These are phyloP conservation scores for Microbotryum saponariae DNA, from an alignment of 1,284 basidiomycete genomes.

Conservation along the genomic window DNA sequence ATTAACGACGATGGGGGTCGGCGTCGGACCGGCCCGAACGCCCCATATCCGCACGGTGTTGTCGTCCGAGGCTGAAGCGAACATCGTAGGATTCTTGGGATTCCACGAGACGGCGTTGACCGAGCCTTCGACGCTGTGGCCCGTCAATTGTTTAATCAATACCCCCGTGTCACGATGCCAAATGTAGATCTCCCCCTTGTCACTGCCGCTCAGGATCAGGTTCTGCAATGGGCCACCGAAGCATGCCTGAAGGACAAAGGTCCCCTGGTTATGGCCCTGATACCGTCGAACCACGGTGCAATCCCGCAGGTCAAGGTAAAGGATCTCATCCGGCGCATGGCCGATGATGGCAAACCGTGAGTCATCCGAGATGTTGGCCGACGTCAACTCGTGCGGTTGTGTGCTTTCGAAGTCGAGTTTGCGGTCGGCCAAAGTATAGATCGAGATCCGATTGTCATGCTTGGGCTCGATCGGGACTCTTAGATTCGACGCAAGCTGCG, in stretches of 20 bases:
- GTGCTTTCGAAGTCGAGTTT: conserved; percentile 36
- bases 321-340: conserved; percentile 77
- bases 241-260: conserved; percentile 80
- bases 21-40: neutral
- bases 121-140: conserved; percentile 67
- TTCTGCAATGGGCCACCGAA: conserved; percentile 88
- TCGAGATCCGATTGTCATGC: conserved; percentile 54
- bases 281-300: conserved; percentile 63
- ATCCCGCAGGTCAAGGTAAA: conserved; percentile 69
- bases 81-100: conserved; percentile 69
- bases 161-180: conserved; percentile 85
- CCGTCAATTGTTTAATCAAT: conserved; percentile 71
- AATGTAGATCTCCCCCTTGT: conserved; percentile 87
- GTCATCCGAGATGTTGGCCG: conserved; percentile 78
- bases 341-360: conserved; percentile 81
- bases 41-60: conserved; percentile 34
- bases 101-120: conserved; percentile 98
- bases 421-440: conserved; percentile 59
- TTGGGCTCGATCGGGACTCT: conserved; percentile 35
- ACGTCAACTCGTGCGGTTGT: conserved; percentile 60
- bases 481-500: neutral
- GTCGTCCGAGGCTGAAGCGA: conserved; percentile 53
- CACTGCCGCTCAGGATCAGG: conserved; percentile 87
- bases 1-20: neutral
- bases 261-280: conserved; percentile 68